Conservation (phyloP, 2,329 filamentous ascomycete species). For the Catunica adiposa region DNA sequence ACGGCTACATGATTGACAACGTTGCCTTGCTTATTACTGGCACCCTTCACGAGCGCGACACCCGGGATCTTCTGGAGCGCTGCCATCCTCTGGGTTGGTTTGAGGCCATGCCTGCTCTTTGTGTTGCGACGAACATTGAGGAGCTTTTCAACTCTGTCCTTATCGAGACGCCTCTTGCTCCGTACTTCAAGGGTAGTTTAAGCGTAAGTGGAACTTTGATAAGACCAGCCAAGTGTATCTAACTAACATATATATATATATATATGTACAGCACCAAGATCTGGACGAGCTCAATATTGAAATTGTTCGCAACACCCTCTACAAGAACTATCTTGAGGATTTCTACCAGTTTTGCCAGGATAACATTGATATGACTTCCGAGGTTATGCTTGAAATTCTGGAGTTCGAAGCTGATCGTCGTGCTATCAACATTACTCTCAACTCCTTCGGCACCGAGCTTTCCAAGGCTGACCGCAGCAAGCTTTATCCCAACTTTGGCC, state of each 20-base stretch:
- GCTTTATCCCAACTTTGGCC: constrained; percentile 83
- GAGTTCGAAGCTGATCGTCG: constrained; percentile 93
- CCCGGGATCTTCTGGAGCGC: constrained; percentile 80
- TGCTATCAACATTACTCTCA: constrained; percentile 97
- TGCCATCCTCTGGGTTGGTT: constrained; percentile 98
- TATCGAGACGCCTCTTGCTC: constrained; percentile 87
- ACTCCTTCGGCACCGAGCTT: constrained; percentile 94
- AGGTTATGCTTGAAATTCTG: constrained; percentile 89
- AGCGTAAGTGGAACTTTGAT: constrained; percentile 28
- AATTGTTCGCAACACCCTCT: constrained; percentile 94
- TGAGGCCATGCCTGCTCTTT: constrained; percentile 95
- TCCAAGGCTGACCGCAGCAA: constrained; percentile 89
- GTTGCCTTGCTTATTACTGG: constrained; percentile 95
- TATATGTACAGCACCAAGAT: constrained; percentile 51
- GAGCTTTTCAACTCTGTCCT: constrained; percentile 96
- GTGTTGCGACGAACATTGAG: constrained; percentile 95
- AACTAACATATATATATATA: constrained; percentile 9
- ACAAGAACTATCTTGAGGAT: constrained; percentile 98
- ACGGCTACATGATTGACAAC: constrained; percentile 99
- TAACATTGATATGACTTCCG: constrained; percentile 74
- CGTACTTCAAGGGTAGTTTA: constrained; percentile 93
- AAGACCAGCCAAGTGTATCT: not conserved
- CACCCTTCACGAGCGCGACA: constrained; percentile 93
- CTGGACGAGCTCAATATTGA: constrained; percentile 98
- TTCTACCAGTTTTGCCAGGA: constrained; percentile 91